phyloP scores from a whole-genome alignment of 331 rosid genomes.

The Pyracantha coccinea region DNA sequence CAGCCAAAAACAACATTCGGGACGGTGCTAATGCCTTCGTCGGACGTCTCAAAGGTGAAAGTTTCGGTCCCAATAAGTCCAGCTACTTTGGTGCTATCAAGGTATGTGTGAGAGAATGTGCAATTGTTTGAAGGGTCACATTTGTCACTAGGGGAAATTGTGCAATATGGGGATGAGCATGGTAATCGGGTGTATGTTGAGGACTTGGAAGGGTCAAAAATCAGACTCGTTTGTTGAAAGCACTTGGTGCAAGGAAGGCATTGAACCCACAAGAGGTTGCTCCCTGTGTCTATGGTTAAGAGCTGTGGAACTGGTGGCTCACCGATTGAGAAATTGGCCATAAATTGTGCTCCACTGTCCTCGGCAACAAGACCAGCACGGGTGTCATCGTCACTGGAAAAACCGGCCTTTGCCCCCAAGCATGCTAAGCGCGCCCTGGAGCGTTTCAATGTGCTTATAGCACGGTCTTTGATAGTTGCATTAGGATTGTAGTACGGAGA shows the following conservation, averaged over 20 bases:
- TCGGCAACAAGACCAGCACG: slow-evolving; percentile 1
- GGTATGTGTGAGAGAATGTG: not conserved
- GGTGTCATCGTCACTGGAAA: not conserved
- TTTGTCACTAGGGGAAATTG: not conserved
- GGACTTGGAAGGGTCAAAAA: slow-evolving; percentile 14
- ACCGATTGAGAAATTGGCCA: slow-evolving; percentile 13
- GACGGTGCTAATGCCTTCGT: slow-evolving; percentile 3
- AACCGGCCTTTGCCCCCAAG: not conserved
- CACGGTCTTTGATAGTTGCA: not conserved
- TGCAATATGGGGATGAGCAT: not conserved
- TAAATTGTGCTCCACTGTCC: not conserved
- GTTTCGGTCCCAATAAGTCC: slow-evolving; percentile 12
- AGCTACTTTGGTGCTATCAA: not conserved
- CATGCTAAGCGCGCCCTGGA: not conserved
- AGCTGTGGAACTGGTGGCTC: slow-evolving; percentile 18
- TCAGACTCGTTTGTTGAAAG: not conserved
- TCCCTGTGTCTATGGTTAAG: slow-evolving; percentile 4
- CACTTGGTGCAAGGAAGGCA: slow-evolving; percentile 19
- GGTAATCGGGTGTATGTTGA: not conserved
- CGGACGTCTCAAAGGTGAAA: slow-evolving; percentile 10
- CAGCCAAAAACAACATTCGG: not conserved
- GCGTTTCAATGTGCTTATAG: not conserved
- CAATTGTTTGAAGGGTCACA: not conserved
- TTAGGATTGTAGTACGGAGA: not conserved
- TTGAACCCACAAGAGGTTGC: slow-evolving; percentile 13